Evolutionary conservation across 2,329 filamentous ascomycete genomes (phyloP).

Genomic region (Pseudogymnoascus sp.): DNA sequence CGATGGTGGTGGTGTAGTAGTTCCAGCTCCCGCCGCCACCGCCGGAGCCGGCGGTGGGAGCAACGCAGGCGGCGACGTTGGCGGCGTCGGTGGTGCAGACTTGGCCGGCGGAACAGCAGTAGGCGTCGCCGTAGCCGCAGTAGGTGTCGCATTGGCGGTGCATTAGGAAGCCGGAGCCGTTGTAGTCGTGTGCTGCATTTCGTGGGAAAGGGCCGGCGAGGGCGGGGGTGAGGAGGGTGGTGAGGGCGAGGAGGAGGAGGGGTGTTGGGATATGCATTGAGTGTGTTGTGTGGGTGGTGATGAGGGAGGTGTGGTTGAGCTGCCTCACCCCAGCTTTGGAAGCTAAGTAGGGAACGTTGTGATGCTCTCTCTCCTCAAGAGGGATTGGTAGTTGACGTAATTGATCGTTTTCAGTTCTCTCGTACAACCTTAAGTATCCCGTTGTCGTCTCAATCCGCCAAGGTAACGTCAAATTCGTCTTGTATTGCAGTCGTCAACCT

Average conservation of each 20-base stretch:
- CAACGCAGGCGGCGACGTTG: constrained; percentile 42
- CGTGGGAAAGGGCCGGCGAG: constrained; percentile 42
- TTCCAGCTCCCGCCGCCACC: constrained; percentile 31
- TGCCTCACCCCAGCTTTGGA: neutral
- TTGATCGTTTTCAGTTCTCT: neutral
- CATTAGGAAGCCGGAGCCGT: constrained; percentile 41
- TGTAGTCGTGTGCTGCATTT: constrained; percentile 38
- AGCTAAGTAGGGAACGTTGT: neutral
- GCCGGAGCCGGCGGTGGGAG: constrained; percentile 24
- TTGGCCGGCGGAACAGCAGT: constrained; percentile 43
- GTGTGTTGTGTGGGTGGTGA: constrained; percentile 11
- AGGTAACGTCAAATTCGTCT: neutral
- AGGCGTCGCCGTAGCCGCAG: constrained; percentile 47
- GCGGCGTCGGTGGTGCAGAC: constrained; percentile 41
- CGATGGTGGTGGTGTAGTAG: constrained; percentile 42
- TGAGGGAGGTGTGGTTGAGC: constrained; percentile 4
- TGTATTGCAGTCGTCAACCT: neutral
- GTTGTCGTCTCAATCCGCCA: neutral
- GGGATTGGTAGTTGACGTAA: neutral
- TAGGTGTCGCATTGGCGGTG: constrained; percentile 39
- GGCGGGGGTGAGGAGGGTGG: constrained; percentile 31
- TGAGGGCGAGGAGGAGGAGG: constrained; percentile 24
- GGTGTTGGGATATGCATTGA: constrained; percentile 31
- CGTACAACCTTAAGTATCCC: neutral
- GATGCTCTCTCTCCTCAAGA: neutral